Conservation (phyloP, 2,329 filamentous ascomycete species). For the Talaromyces sp. region DNA sequence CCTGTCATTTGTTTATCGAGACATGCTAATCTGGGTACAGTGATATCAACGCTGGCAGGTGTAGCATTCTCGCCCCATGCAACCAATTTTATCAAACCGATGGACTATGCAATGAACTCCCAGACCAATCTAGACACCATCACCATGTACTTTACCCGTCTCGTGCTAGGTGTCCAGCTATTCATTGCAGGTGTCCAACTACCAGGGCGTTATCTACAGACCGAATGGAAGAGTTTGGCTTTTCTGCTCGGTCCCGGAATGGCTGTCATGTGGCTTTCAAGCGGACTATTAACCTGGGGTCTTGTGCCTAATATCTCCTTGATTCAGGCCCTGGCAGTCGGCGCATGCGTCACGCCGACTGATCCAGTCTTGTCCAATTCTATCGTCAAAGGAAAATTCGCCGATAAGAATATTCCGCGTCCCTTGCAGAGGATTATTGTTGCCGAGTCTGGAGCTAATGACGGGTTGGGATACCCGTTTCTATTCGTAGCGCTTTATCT, state of each 20-base stretch:
- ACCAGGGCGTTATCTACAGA: constrained; percentile 73
- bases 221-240: constrained; percentile 72
- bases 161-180: constrained; percentile 86
- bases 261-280: constrained; percentile 80
- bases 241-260: constrained; percentile 80
- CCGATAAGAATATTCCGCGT: constrained; percentile 82
- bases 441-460: constrained; percentile 82
- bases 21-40: constrained; percentile 40
- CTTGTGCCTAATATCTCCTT: constrained; percentile 69
- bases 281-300: constrained; percentile 74
- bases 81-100: constrained; percentile 69
- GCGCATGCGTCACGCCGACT: constrained; percentile 85
- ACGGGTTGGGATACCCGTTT: constrained; percentile 85
- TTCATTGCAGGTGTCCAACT: constrained; percentile 85
- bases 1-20: neutral
- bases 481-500: constrained; percentile 80
- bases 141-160: constrained; percentile 78
- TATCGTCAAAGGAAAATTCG: constrained; percentile 91
- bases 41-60: constrained; percentile 79
- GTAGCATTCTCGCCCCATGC: constrained; percentile 74
- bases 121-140: constrained; percentile 63
- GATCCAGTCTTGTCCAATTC: constrained; percentile 84
- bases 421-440: constrained; percentile 76
- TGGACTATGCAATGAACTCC: constrained; percentile 66
- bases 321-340: constrained; percentile 74